Percentiles rank a stretch among this genome's conserved stretches.
Conservation (phyloP, 108 stramenopile genomes). For the Cyclotella sp. region DNA sequence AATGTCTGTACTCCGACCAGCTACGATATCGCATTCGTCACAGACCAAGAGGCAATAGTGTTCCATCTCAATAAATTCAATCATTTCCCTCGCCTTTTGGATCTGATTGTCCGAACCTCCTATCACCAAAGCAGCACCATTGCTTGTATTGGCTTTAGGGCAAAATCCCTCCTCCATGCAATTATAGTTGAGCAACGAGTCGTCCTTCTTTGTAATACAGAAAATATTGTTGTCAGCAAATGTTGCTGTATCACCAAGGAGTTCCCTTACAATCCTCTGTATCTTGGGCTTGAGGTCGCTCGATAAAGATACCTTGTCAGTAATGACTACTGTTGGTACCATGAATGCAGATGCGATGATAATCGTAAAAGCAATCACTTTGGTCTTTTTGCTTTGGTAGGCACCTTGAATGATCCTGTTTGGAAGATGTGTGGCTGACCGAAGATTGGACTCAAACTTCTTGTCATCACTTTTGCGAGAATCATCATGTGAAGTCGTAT, state of each 20-base stretch:
- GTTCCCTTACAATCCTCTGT: not conserved
- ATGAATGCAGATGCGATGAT: too few species aligned
- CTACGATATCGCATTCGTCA: constrained; percentile 4
- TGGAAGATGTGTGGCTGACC: not conserved
- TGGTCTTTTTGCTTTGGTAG: constrained; percentile 1
- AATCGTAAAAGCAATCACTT: not conserved
- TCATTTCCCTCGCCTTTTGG: constrained; percentile 1
- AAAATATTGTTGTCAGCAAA: too few species aligned
- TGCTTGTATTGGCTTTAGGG: not conserved
- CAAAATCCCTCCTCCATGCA: not conserved
- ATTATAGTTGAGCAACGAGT: not conserved
- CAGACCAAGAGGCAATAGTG: constrained; percentile 1
- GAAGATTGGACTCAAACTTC: not conserved
- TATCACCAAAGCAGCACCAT: constrained; percentile 9
- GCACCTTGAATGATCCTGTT: not conserved
- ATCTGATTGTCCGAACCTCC: constrained; percentile 6
- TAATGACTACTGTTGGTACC: not conserved
- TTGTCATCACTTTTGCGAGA: too few species aligned
- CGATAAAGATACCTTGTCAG: constrained; percentile 7
- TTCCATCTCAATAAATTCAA: not conserved
- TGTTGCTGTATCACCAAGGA: not conserved
- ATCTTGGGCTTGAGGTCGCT: not conserved
- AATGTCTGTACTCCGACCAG: not conserved
- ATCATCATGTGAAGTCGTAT: too few species aligned
- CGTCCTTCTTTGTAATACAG: constrained; percentile 4